These are phyloP conservation scores for Flaveria brownii DNA, from an alignment of 129 eudicot genomes.

Conservation along the genomic window DNA sequence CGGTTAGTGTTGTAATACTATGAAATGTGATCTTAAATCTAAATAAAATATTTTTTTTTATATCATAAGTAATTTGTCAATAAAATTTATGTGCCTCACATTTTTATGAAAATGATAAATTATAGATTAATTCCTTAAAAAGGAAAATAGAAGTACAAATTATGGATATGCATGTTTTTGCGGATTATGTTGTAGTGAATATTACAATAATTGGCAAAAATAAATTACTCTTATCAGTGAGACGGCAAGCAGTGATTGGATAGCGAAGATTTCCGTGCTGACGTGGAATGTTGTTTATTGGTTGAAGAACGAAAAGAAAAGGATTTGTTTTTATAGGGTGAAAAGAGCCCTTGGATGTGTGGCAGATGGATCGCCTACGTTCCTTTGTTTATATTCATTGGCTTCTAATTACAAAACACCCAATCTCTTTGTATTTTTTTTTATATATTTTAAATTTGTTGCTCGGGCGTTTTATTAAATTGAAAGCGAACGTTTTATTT, in stretches of 20 bases:
- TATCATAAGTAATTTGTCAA: too few relatives aligned
- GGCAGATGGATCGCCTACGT: conserved; percentile 62
- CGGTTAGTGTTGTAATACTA: too few relatives aligned
- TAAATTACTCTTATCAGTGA: conserved; percentile 66
- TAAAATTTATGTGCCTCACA: too few relatives aligned
- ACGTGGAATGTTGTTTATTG: conserved; percentile 56
- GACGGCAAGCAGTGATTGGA: conserved; percentile 53
- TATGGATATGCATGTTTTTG: not conserved
- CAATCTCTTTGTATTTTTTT: not conserved
- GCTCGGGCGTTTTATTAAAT: too few relatives aligned
- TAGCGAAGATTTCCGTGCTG: conserved; percentile 48
- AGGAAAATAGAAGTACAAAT: not conserved
- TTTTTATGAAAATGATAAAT: too few relatives aligned
- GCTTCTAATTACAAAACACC: conserved; percentile 40
- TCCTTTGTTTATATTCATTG: conserved; percentile 50
- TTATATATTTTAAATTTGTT: not conserved
- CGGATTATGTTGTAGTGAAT: not conserved
- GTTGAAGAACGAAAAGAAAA: conserved; percentile 49
- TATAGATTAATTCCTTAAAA: not conserved
- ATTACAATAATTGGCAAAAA: conserved; percentile 23
- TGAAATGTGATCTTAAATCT: too few relatives aligned
- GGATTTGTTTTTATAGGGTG: conserved; percentile 31
- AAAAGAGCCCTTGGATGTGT: conserved; percentile 47
- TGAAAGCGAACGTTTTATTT: not conserved
- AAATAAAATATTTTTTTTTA: too few relatives aligned